Percentiles rank a stretch among this genome's conserved stretches.
phyloP scores from a whole-genome alignment of 2,329 filamentous ascomycete species.

The Aspergillus caelatus region DNA sequence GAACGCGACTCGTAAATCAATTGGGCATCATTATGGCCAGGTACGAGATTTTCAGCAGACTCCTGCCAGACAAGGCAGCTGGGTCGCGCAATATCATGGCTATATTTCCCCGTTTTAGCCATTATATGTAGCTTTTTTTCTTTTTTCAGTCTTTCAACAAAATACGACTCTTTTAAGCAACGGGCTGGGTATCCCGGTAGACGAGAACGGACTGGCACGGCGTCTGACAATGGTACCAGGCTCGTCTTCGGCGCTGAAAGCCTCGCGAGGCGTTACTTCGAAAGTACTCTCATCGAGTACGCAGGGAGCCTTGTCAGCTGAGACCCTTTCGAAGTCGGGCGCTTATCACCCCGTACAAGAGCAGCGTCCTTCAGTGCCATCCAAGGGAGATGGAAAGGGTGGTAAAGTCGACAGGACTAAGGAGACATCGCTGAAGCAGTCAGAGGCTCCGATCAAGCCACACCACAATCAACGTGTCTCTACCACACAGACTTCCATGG shows the following conservation, averaged over 20 bases:
- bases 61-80: not conserved
- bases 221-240: not conserved
- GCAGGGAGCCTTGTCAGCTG: not conserved
- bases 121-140: too few species aligned
- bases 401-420: not conserved
- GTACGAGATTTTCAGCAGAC: not conserved
- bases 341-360: not conserved
- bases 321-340: not conserved
- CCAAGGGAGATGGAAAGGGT: not conserved
- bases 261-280: not conserved
- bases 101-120: not conserved
- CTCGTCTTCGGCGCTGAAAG: not conserved
- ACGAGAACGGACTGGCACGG: not conserved
- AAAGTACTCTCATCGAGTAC: not conserved
- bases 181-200: not conserved
- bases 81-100: not conserved
- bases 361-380: not conserved
- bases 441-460: not conserved
- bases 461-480: not conserved
- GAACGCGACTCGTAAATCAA: not conserved
- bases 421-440: not conserved
- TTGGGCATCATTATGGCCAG: slow-evolving; percentile 1
- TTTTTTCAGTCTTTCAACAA: not conserved
- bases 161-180: not conserved
- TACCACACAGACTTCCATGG: not conserved